Evolutionary conservation across 139 green algal species (phyloP), one percentile per base, ranked within the genome.

Genomic region (Parachlorella kessleri): DNA sequence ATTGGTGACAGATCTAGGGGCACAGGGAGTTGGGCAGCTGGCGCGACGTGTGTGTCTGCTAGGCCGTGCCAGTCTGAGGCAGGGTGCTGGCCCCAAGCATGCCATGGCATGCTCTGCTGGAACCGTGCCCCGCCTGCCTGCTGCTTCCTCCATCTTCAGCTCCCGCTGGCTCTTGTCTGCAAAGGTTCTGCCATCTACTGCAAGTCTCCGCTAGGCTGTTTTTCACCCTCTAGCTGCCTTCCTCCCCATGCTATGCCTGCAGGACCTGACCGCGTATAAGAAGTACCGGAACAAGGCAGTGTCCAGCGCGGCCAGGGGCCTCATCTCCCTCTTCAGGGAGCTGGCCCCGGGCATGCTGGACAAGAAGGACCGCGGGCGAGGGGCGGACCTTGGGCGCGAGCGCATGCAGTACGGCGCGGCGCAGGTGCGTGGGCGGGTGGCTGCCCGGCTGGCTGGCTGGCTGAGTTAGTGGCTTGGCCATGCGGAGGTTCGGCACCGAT

Each of bases 231-330:
- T n/a, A 59, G 48, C 14, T 59, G 48, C 48, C 48, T 42, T 65
- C 28, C 41, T 40, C 4, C 39, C 63, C 21, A n/a, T n/a, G n/a
- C 39, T 36, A 39, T 48, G 6, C 39, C 4, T 65, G 38, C 86
- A 91, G 72, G 95, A 98, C 73, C 84, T 98, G 71, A 83, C 87
- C 7, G 81, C 88, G 36, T 98, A 98, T 82, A 94, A 93, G 76
- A 97, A 96, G 76, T 93, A 86, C 79, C 80, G 88, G n/a, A 85
- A 99, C 76, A 98, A 98, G 86, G 87, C 92, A 63, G 93, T 98
- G 40, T 82, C 88, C 35, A 88, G 80, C 18, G 93, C 96, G 6
- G 94, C 96, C 5, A 82, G 92, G 24, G 81, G 76, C 18, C 85
- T 99, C 32, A 93, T 98, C 36, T 79, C 77, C 8, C 83, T 98